A percentile compares a stretch with the other conserved stretches of the same genome.
Evolutionary conservation across 176 grass and related monocot species (phyloP).

Genomic region (Carex pumila): DNA sequence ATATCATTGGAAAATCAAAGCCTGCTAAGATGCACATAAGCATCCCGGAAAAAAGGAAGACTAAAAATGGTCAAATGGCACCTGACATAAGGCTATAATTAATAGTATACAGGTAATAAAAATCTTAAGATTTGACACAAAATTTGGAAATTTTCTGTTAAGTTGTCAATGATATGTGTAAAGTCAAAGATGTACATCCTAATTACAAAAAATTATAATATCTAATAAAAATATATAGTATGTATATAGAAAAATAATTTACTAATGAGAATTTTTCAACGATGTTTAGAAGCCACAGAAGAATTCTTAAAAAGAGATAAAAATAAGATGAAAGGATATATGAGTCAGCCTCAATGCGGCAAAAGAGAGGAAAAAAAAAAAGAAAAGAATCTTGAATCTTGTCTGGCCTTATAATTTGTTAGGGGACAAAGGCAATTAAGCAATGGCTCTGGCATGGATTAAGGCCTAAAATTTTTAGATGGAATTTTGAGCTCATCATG

Average conservation of each 20-base stretch:
- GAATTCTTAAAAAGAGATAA: neutral
- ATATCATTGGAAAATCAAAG: neutral
- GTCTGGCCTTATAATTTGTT: conserved; percentile 5
- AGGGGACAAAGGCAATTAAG: conserved; percentile 6
- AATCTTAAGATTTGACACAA: neutral
- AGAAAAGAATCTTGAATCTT: neutral
- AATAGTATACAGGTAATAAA: neutral
- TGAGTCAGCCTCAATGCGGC: neutral
- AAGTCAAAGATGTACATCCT: neutral
- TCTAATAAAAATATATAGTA: neutral
- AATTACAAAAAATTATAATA: neutral
- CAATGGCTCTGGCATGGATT: neutral
- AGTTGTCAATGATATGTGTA: neutral
- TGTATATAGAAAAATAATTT: neutral
- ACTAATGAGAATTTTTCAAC: neutral
- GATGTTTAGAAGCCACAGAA: neutral
- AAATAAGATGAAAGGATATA: neutral
- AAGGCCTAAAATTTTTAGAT: neutral
- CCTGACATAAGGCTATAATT: neutral
- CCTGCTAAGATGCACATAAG: neutral
- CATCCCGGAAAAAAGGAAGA: neutral
- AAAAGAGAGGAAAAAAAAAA: neutral
- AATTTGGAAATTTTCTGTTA: neutral
- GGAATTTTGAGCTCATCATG: conserved; percentile 19
- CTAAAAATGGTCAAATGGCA: neutral